These are phyloP conservation scores for Tetracentron sinense DNA, from an alignment of 164 flowering plant genomes.

Conservation along the genomic window DNA sequence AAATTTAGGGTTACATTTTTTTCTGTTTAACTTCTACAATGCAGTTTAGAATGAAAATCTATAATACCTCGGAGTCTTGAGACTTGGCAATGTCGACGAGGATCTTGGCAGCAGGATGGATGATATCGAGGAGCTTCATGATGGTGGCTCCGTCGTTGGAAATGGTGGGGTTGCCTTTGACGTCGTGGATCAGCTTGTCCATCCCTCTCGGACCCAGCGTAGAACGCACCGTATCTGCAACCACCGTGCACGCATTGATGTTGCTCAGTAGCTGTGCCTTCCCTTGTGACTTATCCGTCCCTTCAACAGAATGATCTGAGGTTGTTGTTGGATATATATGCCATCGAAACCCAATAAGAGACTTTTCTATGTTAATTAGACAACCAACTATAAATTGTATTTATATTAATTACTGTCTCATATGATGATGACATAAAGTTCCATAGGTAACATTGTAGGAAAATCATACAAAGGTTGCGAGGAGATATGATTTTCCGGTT, in stretches of 20 bases:
- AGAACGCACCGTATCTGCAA: slow-evolving; percentile 80
- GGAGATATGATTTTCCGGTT: no score
- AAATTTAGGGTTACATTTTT: no score
- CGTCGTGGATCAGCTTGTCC: slow-evolving; percentile 98
- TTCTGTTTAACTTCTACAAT: no score
- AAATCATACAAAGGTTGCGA: no score
- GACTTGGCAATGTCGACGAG: slow-evolving; percentile 97
- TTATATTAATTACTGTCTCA: no score
- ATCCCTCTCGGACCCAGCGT: slow-evolving; percentile 96
- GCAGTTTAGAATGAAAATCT: no score
- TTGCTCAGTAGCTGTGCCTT: slow-evolving; percentile 91
- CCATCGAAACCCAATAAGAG: no score
- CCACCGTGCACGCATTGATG: slow-evolving; percentile 86
- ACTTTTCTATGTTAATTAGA: no score
- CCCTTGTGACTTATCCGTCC: slow-evolving; percentile 98
- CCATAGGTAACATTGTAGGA: no score
- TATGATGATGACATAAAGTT: no score
- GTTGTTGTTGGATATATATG: no score
- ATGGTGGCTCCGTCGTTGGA: slow-evolving; percentile 99
- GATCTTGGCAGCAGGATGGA: slow-evolving; percentile 97
- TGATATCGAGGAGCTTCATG: slow-evolving; percentile 97
- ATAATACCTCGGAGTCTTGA: slow-evolving; percentile 97
- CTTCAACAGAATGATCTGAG: slow-evolving; percentile 92
- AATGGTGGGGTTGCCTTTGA: slow-evolving; percentile 87
- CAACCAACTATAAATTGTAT: no score